A percentile compares a stretch with the other conserved stretches of the same genome.
phyloP scores from a whole-genome alignment of 1,284 basidiomycete genomes.

The Austroboletus olivaceoglutinosus region DNA sequence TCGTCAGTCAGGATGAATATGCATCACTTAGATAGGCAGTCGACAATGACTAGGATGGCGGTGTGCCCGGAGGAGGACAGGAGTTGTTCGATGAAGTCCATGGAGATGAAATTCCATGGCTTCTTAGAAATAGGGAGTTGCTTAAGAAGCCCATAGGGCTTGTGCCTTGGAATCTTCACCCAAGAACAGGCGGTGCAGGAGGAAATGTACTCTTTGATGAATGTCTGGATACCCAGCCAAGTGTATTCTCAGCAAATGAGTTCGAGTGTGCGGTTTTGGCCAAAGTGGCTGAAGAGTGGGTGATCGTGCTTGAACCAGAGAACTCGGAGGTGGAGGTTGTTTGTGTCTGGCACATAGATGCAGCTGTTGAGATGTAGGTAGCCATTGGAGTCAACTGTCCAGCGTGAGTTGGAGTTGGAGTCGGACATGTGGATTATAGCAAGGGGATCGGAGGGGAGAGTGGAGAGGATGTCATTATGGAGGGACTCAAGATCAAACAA shows the following conservation, averaged over 20 bases:
- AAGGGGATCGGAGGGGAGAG: background rate
- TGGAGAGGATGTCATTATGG: background rate
- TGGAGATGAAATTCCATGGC: too few species aligned
- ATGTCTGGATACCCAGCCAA: too few species aligned
- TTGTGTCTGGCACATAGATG: background rate
- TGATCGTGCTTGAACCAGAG: background rate
- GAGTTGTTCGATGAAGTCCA: too few species aligned
- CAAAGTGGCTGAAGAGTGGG: background rate
- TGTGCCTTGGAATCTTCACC: too few species aligned
- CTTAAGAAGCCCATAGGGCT: too few species aligned
- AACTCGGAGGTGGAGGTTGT: background rate
- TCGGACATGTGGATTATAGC: background rate
- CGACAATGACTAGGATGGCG: too few species aligned
- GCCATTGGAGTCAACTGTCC: background rate
- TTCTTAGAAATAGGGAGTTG: too few species aligned
- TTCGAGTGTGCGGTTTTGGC: background rate
- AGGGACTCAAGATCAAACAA: background rate
- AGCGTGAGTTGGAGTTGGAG: background rate
- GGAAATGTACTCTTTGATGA: too few species aligned
- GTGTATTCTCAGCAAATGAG: background rate
- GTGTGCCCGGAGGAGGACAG: too few species aligned
- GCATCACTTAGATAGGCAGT: too few species aligned
- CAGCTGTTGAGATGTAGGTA: background rate
- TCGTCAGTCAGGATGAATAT: too few species aligned
- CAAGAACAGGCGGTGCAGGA: background rate